These are phyloP conservation scores for Alternaria arborescens DNA, from an alignment of 2,329 filamentous ascomycete genomes.

Conservation along the genomic window DNA sequence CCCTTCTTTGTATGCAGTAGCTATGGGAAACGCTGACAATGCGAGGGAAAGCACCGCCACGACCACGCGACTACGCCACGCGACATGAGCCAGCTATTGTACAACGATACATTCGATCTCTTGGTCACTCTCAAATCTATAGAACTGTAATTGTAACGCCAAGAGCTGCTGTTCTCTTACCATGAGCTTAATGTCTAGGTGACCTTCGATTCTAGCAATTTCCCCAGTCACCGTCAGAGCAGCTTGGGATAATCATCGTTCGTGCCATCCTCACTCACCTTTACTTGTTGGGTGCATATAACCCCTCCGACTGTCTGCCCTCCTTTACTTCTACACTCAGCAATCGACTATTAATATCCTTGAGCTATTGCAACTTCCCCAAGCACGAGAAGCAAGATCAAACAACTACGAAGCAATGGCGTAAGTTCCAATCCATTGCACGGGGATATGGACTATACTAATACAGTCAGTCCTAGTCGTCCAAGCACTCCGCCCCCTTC, in stretches of 20 bases:
- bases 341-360: not conserved
- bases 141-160: not conserved
- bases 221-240: not conserved
- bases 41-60: not conserved
- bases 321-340: not conserved
- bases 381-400: not conserved
- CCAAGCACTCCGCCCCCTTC: slow-evolving; percentile 7
- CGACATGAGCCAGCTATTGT: not conserved
- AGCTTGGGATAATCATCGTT: slow-evolving; percentile 1
- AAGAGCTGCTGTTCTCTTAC: not conserved
- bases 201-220: not conserved
- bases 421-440: slow-evolving; percentile 8
- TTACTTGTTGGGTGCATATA: not conserved
- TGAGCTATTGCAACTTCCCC: not conserved
- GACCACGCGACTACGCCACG: not conserved
- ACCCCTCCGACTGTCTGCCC: not conserved
- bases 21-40: not conserved
- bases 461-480: slow-evolving; percentile 11
- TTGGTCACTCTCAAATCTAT: not conserved
- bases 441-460: slow-evolving; percentile 1
- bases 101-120: not conserved
- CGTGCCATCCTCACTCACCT: not conserved
- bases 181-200: not conserved
- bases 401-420: slow-evolving; percentile 8
- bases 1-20: too few species aligned